phyloP scores from a whole-genome alignment of 2,329 filamentous ascomycete genomes.

The Canariomyces notabilis region DNA sequence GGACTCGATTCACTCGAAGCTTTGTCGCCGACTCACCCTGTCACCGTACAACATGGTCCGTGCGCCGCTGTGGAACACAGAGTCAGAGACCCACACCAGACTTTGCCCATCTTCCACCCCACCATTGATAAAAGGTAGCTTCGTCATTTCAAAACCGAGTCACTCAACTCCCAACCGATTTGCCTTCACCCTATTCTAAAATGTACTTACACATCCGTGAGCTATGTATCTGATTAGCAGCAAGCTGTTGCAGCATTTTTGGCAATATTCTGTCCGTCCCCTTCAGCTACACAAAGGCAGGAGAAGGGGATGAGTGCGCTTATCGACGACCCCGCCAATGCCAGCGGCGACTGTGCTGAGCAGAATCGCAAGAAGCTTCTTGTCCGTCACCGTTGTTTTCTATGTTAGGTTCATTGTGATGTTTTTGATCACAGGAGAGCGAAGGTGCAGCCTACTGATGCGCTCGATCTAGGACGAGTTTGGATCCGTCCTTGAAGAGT shows the following conservation, averaged over 20 bases:
- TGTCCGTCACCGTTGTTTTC: constrained; percentile 9
- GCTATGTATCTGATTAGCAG: background rate
- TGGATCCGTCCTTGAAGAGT: constrained; percentile 69
- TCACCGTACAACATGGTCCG: no score
- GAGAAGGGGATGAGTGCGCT: constrained; percentile 11
- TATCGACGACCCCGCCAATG: background rate
- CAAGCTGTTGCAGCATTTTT: background rate
- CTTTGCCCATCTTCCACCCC: no score
- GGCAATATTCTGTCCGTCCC: background rate
- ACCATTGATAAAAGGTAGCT: background rate
- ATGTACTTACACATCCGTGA: background rate
- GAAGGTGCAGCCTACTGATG: background rate
- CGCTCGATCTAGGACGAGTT: constrained; percentile 51
- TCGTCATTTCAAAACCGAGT: background rate
- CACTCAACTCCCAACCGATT: background rate
- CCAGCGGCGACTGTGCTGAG: constrained; percentile 6
- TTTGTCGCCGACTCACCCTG: no score
- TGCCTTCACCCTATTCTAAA: background rate
- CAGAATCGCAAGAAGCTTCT: constrained; percentile 11
- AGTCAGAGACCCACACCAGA: no score
- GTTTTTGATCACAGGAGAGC: background rate
- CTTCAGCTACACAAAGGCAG: background rate
- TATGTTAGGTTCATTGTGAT: background rate
- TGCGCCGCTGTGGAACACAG: no score
- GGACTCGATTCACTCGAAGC: no score